Conservation (phyloP, 164 flowering plant species). For the Kingdonia uniflora region DNA sequence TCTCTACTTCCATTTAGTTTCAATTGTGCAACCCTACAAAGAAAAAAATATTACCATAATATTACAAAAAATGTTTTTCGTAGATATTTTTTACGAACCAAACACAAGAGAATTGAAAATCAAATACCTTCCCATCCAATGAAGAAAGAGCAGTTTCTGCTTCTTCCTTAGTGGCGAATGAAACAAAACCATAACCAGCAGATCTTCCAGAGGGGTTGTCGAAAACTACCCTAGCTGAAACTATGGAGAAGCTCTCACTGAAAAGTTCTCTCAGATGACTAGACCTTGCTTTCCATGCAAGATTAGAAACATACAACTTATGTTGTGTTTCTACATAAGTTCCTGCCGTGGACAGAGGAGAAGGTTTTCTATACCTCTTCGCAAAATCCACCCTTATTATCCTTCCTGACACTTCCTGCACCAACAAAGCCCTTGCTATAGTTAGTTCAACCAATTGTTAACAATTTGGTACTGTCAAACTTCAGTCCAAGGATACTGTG, state of each 20-base stretch:
- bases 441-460: neutral
- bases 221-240: conserved; percentile 68
- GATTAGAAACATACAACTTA: conserved; percentile 73
- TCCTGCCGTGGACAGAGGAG: conserved; percentile 31
- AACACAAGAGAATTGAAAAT: neutral
- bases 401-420: conserved; percentile 77
- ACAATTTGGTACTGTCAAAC: too few relatives aligned
- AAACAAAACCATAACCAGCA: conserved; percentile 83
- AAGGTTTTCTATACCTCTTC: conserved; percentile 53
- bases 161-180: conserved; percentile 74
- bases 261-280: conserved; percentile 64
- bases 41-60: too few relatives aligned
- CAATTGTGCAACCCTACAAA: too few relatives aligned
- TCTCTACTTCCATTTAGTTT: too few relatives aligned
- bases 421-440: conserved; percentile 5
- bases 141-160: conserved; percentile 66
- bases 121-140: conserved; percentile 72
- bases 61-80: too few relatives aligned
- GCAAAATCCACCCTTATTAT: conserved; percentile 60
- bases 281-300: conserved; percentile 78
- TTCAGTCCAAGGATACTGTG: too few relatives aligned
- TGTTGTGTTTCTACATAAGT: conserved; percentile 42
- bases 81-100: too few relatives aligned
- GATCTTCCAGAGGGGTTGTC: conserved; percentile 52
- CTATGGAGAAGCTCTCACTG: conserved; percentile 42